Base-by-base conservation (phyloP, 768 basidiomycete species). In the Phylloporus sp. region DNA sequence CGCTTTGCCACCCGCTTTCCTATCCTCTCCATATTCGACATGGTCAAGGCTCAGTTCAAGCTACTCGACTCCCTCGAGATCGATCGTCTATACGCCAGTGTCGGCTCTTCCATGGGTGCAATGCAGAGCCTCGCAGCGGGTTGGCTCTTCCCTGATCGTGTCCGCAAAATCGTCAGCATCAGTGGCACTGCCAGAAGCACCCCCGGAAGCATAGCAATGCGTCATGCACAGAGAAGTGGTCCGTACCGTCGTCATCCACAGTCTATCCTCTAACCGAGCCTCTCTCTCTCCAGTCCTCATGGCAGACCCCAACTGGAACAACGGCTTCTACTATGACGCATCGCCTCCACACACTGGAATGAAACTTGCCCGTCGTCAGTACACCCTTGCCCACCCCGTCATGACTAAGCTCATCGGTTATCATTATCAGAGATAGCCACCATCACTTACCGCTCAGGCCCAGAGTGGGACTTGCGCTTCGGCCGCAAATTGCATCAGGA, bases 261-360 rank as follows among this genome's bases (percentile, higher is more conserved):
- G 22, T 22, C 9, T 24, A 3, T 34, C 42, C 29, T 40, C 16
- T 62, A 2, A 59, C 32, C n/a, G n/a, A n/a, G n/a, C n/a, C n/a
- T n/a, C n/a, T n/a, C 39, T 47, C 27, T 26, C 6, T 44, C 22
- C 36, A 97, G 97, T 99, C 16, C 81, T 99, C 47, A 99, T 99
- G 97, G 90, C 95, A 2, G 97, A 99, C 70, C 95, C 95, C 0
- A 97, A 98, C 57, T 99, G 97, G 97, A 99, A 98, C 55, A 86
- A 93, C 31, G 97, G 97, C 5, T 98, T 95, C 70, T 99, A 99
- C 68, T 99, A 99, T 66, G 91, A 95, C 53, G 77, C 79, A 8
- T 67, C 95, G n/a, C 97, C 97, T 2, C 97, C 97, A 0, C 97
- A 99, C 66, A 90, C 85, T 1, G 97, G 97, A 26, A 97, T 99